Conservation (phyloP, 1,284 basidiomycete genomes). For the Pterulicium gracile region DNA sequence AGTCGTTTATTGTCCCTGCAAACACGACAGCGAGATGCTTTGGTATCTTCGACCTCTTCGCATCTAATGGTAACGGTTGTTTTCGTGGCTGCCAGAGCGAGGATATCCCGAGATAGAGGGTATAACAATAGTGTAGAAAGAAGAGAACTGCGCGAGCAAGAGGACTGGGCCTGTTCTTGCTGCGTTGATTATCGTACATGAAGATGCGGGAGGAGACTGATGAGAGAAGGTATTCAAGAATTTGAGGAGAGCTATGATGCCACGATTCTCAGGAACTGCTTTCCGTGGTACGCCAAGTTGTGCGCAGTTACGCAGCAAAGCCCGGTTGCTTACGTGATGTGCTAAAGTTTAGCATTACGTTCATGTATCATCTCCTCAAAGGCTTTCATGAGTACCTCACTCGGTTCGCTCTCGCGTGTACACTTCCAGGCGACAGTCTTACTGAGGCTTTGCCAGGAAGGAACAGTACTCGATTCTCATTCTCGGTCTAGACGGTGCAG, state of each 20-base stretch:
- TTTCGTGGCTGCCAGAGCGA: background rate
- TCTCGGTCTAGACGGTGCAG: slow-evolving; percentile 80
- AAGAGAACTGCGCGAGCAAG: too few relatives aligned
- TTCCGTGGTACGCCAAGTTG: too few relatives aligned
- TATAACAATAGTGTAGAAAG: background rate
- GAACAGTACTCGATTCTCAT: slow-evolving; percentile 93
- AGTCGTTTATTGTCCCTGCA: slow-evolving; percentile 24
- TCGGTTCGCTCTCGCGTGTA: slow-evolving; percentile 46
- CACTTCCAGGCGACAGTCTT: slow-evolving; percentile 10
- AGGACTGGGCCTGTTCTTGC: too few relatives aligned
- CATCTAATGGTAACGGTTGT: background rate
- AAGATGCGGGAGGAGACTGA: too few relatives aligned
- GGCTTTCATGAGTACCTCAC: slow-evolving; percentile 85
- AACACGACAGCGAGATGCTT: slow-evolving; percentile 56
- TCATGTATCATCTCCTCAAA: slow-evolving; percentile 91
- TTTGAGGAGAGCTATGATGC: too few relatives aligned
- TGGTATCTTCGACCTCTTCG: slow-evolving; percentile 24
- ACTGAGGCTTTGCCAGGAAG: slow-evolving; percentile 39
- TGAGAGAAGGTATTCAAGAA: too few relatives aligned
- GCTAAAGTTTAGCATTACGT: too few relatives aligned
- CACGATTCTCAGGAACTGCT: too few relatives aligned
- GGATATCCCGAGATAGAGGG: background rate
- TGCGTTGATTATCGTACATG: too few relatives aligned
- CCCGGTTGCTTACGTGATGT: too few relatives aligned
- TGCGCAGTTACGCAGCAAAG: too few relatives aligned